Evolutionary conservation across 2,329 filamentous ascomycete species (phyloP), one percentile per base, ranked within the genome.

Genomic region (Exophiala sp.): DNA sequence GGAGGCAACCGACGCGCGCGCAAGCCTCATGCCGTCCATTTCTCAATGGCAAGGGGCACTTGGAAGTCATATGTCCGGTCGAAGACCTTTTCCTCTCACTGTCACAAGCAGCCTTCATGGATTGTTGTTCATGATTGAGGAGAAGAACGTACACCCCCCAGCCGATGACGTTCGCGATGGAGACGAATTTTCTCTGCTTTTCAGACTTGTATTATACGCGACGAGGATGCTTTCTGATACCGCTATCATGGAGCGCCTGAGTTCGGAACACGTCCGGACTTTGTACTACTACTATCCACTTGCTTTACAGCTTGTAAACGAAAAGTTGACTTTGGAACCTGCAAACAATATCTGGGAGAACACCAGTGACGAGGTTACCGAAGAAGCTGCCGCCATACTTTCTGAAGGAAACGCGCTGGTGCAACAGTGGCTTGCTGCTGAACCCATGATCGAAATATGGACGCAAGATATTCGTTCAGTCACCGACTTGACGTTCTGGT

Each of bases 51-150:
- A 79, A 62, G 62, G 75, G 11, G 80, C 87, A 11, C 69, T 96
- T 2, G 65, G 68, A 0, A 72, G 72, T 1, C 78, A 90, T 52
- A 69, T 59, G n/a, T 21, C 24, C 29, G 20, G 41, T 6, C 63
- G 72, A 1, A 79, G 84, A 2, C 81, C 82, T 56, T 75, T 81
- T 4, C 85, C 89, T 0, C 71, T 95, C 2, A 83, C 89, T 0
- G 81, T 96, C 3, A 89, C 86, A 2, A 91, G 85, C 65, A 79
- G 78, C 20, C 74, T 96, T 5, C 84, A 82, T 0, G 89, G 89
- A 3, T 82, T 83, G 1, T 80, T 88, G 5, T 84, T 87, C 60
- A 71, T 96, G 2, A 76, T 87, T 0, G 67, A 72, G 9, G 61
- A 61, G 38, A 58, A 66, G 3, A 20, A 70, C 60, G 54, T 65